Evolutionary conservation across 2,329 filamentous ascomycete genomes (phyloP).

Genomic region (Fonsecaea erecta): DNA sequence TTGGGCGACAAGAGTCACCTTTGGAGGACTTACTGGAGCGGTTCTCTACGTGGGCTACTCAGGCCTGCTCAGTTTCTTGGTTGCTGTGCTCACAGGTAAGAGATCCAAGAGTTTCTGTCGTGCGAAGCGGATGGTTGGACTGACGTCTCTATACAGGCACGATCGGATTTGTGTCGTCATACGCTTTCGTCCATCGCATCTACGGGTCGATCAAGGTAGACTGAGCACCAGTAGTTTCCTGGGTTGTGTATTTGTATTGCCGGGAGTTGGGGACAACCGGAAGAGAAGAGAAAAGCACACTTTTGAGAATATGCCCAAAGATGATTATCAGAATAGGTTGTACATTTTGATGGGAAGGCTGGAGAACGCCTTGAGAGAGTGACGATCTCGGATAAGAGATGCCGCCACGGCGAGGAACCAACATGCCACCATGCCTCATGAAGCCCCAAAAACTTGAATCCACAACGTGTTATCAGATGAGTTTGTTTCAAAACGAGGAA

Average conservation of each 20-base stretch:
- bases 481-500: background rate
- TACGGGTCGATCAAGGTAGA: slow-evolving; percentile 99
- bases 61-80: slow-evolving; percentile 82
- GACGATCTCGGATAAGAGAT: background rate
- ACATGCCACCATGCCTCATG: background rate
- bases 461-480: background rate
- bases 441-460: background rate
- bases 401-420: background rate
- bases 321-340: background rate
- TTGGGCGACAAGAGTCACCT: slow-evolving; percentile 83
- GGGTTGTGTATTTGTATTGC: slow-evolving; percentile 7
- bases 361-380: background rate
- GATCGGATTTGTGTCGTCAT: slow-evolving; percentile 94
- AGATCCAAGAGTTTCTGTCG: slow-evolving; percentile 32
- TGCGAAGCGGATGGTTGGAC: slow-evolving; percentile 21
- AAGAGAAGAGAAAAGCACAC: background rate
- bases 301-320: background rate
- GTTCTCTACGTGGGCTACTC: slow-evolving; percentile 95
- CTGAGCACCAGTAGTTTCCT: slow-evolving; percentile 50
- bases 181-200: slow-evolving; percentile 91
- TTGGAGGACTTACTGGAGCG: slow-evolving; percentile 81
- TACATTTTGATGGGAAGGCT: background rate
- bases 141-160: slow-evolving; percentile 64
- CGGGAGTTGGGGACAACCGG: slow-evolving; percentile 7
- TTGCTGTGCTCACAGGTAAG: slow-evolving; percentile 93